Percentiles rank a stretch among this genome's conserved stretches.
These are phyloP conservation scores for Magnolia officinalis DNA, from an alignment of 164 flowering plant genomes.

Conservation along the genomic window DNA sequence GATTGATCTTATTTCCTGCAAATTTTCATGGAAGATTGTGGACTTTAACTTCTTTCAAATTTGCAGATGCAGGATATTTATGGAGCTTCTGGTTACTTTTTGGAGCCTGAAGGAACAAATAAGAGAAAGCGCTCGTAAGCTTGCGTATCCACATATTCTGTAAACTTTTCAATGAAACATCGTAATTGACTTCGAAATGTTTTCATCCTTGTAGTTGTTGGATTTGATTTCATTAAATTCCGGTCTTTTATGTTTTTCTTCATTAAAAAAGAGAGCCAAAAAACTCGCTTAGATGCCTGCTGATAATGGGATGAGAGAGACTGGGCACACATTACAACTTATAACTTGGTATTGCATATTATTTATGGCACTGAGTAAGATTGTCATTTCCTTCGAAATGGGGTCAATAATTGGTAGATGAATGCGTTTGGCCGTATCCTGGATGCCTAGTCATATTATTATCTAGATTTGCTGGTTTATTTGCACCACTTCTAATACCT, in stretches of 20 bases:
- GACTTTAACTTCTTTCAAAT: constrained; percentile 2
- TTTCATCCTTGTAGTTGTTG: background rate
- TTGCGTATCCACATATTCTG: background rate
- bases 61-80: constrained; percentile 81
- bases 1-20: background rate
- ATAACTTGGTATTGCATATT: no score
- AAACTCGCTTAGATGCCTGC: no score
- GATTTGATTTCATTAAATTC: background rate
- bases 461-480: background rate
- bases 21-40: background rate
- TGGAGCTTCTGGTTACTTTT: constrained; percentile 92
- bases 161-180: background rate
- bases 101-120: constrained; percentile 43
- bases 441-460: background rate
- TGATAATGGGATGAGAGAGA: no score
- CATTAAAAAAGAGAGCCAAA: no score
- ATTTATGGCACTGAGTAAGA: no score
- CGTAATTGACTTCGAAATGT: background rate
- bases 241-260: no score
- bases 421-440: background rate
- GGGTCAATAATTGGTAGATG: background rate
- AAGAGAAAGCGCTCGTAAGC: constrained; percentile 53
- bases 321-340: no score
- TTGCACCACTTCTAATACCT: background rate
- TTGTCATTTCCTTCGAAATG: background rate